Evolutionary conservation across 2,329 filamentous ascomycete species (phyloP), one percentile per base, ranked within the genome.

Genomic region (Dothistroma septosporum): DNA sequence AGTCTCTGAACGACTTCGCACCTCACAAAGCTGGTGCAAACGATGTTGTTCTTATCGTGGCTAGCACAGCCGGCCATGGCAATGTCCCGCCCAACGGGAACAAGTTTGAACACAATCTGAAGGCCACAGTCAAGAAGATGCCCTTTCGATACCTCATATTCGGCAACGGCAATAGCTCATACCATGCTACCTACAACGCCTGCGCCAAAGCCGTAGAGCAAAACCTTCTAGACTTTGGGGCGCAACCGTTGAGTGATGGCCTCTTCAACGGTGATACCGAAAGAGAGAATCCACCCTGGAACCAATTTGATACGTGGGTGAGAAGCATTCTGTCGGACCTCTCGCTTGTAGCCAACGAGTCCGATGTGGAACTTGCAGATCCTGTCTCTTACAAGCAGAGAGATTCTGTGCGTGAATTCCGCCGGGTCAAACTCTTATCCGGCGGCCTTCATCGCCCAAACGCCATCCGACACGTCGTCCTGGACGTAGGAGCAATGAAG

Each of bases 131-230:
- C 4, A 12, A 28, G 14, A 22, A 4, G 12, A 12, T 31, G 33
- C 7, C 28, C n/a, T 31, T 60, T n/a, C 10, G 24, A 1, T 58
- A 46, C 46, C 21, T 19, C 16, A 31, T 61, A 10, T 61, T 61
- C 37, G 59, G 59, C 4, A 61, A 61, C 37, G 59, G 59, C 22
- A 61, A 54, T 16, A 24, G 22, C 24, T n/a, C 53, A 5, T 61
- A 61, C n/a, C 32, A 33, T 16, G 35, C 52, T 24, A 50, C 46
- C 9, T 61, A 57, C 31, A 61, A 61, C 41, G 55, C 32, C 6
- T 53, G 53, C n/a, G 59, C 59, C 4, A 57, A 47, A 22, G n/a
- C 32, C 2, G 37, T 61, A 2, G 9, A 53, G 11, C 3, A 47
- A 9, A 11, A 12, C 0, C n/a, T 61, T 14, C 6, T 50, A 2